Percentiles rank a stretch among this genome's conserved stretches.
These are phyloP conservation scores for Gardenia jasminoides DNA, from an alignment of 257 asterid species.

Conservation along the genomic window DNA sequence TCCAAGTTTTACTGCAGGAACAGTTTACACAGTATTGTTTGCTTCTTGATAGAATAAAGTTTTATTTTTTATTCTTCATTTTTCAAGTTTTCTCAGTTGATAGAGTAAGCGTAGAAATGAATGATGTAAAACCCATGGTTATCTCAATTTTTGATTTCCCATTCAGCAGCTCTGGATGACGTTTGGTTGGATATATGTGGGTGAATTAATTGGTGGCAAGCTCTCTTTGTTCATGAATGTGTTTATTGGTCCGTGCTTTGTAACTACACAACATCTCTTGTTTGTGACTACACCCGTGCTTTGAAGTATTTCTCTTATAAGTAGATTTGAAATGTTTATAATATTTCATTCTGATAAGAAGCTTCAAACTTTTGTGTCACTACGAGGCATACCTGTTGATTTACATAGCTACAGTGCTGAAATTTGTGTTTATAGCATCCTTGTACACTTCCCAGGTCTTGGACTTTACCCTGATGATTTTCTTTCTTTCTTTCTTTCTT, in stretches of 20 bases:
- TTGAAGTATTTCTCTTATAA: not conserved
- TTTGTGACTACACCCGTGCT: not conserved
- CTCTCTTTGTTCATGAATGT: not conserved
- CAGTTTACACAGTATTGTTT: not conserved
- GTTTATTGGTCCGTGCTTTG: not conserved
- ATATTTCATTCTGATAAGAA: not conserved
- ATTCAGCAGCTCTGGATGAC: not conserved
- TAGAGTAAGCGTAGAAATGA: too few species aligned
- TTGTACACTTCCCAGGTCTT: not conserved
- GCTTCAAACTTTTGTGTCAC: not conserved
- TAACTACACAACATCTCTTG: not conserved
- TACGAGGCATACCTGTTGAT: not conserved
- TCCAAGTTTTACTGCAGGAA: not conserved
- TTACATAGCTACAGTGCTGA: not conserved
- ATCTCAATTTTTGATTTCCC: not conserved
- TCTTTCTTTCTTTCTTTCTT: slow-evolving; percentile 1
- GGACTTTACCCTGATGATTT: not conserved
- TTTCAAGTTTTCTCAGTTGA: too few species aligned
- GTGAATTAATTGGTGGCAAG: not conserved
- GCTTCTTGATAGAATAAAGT: not conserved
- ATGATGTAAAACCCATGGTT: not conserved
- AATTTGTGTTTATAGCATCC: not conserved
- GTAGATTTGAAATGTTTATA: not conserved
- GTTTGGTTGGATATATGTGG: not conserved
- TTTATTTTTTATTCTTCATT: not conserved